Evolutionary conservation across 768 basidiomycete species (phyloP).

Genomic region (Suillus hirtellus): DNA sequence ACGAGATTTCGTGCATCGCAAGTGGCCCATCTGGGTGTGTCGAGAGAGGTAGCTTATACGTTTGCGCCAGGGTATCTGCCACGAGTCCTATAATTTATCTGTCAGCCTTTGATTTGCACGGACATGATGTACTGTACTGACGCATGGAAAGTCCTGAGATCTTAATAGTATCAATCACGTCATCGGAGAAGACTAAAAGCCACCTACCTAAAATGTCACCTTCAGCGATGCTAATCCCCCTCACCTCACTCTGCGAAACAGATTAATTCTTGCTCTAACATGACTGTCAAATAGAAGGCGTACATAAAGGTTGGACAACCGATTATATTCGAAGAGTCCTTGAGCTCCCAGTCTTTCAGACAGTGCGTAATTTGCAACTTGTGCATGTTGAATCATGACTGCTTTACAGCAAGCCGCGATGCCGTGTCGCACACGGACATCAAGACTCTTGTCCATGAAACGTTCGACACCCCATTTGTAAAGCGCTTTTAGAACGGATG

Average conservation of each 20-base stretch:
- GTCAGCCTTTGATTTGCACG: background rate
- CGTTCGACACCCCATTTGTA: constrained; percentile 19
- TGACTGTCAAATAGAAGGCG: background rate
- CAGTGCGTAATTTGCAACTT: constrained; percentile 20
- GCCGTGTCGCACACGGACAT: constrained; percentile 25
- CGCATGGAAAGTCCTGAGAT: constrained; percentile 23
- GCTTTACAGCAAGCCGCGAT: constrained; percentile 36
- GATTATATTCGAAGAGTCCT: constrained; percentile 41
- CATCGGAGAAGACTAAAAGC: background rate
- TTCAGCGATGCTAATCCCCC: constrained; percentile 45
- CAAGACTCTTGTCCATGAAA: constrained; percentile 29
- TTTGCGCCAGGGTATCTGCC: constrained; percentile 26
- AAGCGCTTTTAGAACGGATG: constrained; percentile 37
- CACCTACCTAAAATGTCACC: constrained; percentile 42
- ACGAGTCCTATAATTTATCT: constrained; percentile 25
- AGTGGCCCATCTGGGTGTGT: constrained; percentile 20
- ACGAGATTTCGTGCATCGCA: constrained; percentile 22
- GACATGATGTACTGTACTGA: constrained; percentile 13
- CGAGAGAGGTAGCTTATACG: constrained; percentile 19
- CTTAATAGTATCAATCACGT: background rate
- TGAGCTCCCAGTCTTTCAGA: constrained; percentile 46
- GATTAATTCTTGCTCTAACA: background rate
- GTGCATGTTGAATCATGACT: constrained; percentile 25
- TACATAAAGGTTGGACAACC: constrained; percentile 35
- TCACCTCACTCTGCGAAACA: constrained; percentile 34